These are phyloP conservation scores for Mycena leptocephala DNA, from an alignment of 768 basidiomycete species.

Conservation along the genomic window DNA sequence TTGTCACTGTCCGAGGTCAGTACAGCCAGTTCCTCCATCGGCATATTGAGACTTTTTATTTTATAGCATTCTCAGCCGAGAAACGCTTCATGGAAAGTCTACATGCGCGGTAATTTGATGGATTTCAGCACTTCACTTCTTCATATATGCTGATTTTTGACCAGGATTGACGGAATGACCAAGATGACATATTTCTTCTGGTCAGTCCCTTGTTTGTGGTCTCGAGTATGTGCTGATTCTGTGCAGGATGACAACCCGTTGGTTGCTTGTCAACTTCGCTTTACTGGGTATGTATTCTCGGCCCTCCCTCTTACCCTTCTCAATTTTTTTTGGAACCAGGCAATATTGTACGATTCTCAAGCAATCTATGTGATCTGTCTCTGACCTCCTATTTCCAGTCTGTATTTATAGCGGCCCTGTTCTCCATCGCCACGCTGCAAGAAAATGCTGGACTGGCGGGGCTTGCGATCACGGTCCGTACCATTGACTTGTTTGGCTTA, in stretches of 20 bases:
- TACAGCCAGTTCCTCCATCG: background rate
- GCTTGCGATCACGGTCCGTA: slow-evolving; percentile 66
- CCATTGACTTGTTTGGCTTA: slow-evolving; percentile 50
- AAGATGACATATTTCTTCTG: slow-evolving; percentile 81
- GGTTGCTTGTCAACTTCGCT: slow-evolving; percentile 27
- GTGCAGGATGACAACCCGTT: slow-evolving; percentile 32
- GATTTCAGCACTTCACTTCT: no score
- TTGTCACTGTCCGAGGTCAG: slow-evolving; percentile 83
- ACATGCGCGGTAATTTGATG: no score
- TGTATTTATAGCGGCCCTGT: slow-evolving; percentile 74
- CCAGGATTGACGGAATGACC: no score
- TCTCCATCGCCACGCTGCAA: slow-evolving; percentile 65
- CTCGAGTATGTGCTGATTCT: slow-evolving; percentile 65
- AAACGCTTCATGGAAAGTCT: slow-evolving; percentile 82
- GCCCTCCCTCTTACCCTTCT: background rate
- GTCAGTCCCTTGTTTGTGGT: slow-evolving; percentile 78
- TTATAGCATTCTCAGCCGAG: slow-evolving; percentile 85
- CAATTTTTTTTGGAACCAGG: background rate
- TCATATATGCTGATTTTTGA: no score
- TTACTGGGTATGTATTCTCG: slow-evolving; percentile 27
- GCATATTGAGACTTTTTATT: no score
- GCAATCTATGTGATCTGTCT: background rate
- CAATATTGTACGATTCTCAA: slow-evolving; percentile 20
- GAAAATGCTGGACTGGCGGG: slow-evolving; percentile 62
- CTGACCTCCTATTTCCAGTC: slow-evolving; percentile 45